These are phyloP conservation scores for Backusella parvicylindrica DNA, from an alignment of 192 early-diverging fungal genomes.

Conservation along the genomic window DNA sequence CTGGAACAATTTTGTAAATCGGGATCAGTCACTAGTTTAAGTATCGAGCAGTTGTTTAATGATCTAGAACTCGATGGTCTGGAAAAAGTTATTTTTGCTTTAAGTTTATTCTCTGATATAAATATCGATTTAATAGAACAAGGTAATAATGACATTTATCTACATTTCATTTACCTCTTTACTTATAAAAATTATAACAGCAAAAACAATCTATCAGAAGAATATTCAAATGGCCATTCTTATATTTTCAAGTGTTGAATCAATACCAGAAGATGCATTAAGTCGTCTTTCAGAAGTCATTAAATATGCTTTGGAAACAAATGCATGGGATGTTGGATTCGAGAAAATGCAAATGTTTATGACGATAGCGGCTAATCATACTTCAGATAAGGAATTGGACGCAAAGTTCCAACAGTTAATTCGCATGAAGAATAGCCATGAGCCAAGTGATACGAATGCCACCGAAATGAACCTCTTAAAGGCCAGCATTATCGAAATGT, in stretches of 20 bases:
- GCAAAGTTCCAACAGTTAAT: background rate
- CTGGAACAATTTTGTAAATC: slow-evolving; percentile 7
- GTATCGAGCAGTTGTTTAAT: background rate
- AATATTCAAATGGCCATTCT: slow-evolving; percentile 11
- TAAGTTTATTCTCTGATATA: slow-evolving; percentile 1
- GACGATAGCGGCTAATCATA: background rate
- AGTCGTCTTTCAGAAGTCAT: slow-evolving; percentile 59
- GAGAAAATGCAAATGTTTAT: background rate
- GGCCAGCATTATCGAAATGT: slow-evolving; percentile 64
- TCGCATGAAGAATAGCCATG: background rate
- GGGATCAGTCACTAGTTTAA: background rate
- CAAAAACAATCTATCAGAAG: slow-evolving; percentile 3
- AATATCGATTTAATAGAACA: background rate
- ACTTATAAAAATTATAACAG: background rate
- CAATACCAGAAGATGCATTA: slow-evolving; percentile 51
- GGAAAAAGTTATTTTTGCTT: slow-evolving; percentile 4
- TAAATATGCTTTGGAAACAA: background rate
- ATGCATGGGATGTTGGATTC: background rate
- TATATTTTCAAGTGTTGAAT: slow-evolving; percentile 38
- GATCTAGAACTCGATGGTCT: slow-evolving; percentile 8
- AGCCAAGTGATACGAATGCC: background rate
- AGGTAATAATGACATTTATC: background rate
- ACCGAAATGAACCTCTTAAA: slow-evolving; percentile 40
- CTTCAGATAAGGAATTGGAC: background rate
- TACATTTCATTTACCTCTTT: background rate